Evolutionary conservation across 139 green algal genomes (phyloP).

Genomic region (Diplosphaera chodatii): DNA sequence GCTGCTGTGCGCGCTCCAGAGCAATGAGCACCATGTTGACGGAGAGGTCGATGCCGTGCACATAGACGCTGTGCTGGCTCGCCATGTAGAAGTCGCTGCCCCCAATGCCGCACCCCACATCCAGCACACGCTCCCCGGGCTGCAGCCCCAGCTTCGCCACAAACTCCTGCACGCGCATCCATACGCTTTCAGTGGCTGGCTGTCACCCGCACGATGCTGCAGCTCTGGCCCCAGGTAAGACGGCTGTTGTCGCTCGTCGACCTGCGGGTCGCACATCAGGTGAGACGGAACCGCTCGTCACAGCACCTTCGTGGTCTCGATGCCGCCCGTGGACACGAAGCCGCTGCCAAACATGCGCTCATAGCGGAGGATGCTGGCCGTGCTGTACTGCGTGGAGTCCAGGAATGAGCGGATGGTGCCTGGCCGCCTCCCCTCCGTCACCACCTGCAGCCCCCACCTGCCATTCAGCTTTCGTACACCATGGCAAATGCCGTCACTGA

Average conservation of each 20-base stretch:
- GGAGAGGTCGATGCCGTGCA: constrained; percentile 78
- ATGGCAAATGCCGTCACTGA: too few relatives aligned
- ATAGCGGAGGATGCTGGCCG: constrained; percentile 49
- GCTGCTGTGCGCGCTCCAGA: constrained; percentile 41
- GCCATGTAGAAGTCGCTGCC: constrained; percentile 64
- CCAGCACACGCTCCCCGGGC: constrained; percentile 58
- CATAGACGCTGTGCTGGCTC: constrained; percentile 46
- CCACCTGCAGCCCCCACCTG: too few relatives aligned
- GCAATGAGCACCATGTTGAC: constrained; percentile 75
- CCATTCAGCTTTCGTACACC: too few relatives aligned
- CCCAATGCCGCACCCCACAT: constrained; percentile 74
- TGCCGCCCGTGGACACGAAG: constrained; percentile 70
- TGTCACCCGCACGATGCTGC: too few relatives aligned
- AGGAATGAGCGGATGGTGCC: constrained; percentile 52
- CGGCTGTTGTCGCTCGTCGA: too few relatives aligned
- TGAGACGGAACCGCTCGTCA: too few relatives aligned
- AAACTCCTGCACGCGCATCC: too few relatives aligned
- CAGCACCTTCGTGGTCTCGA: constrained; percentile 40
- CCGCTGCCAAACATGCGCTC: too few relatives aligned
- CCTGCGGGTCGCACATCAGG: too few relatives aligned
- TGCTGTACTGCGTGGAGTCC: constrained; percentile 63
- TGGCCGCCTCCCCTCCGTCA: not conserved
- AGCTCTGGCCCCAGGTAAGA: too few relatives aligned
- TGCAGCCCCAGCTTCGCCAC: constrained; percentile 48
- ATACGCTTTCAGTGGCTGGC: too few relatives aligned